Evolutionary conservation across 176 grass and related monocot genomes (phyloP).

Genomic region (Ananas comosus): DNA sequence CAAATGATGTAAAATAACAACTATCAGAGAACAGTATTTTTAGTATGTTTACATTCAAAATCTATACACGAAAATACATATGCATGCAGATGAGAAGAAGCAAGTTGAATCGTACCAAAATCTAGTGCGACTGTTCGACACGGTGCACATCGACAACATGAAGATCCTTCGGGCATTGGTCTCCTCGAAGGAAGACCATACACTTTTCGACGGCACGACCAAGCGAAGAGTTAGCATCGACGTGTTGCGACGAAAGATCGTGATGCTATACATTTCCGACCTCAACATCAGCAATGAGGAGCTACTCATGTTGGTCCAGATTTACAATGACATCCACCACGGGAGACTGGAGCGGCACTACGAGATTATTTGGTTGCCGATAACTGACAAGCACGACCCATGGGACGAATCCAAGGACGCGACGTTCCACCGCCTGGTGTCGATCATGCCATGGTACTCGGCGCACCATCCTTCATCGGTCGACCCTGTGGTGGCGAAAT

Average conservation of each 20-base stretch:
- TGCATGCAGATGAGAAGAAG: constrained; percentile 29
- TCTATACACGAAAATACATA: background rate
- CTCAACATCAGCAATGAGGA: constrained; percentile 32
- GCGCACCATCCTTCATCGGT: constrained; percentile 25
- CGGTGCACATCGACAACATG: constrained; percentile 37
- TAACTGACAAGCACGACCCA: constrained; percentile 22
- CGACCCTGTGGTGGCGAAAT: constrained; percentile 20
- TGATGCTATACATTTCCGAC: constrained; percentile 39
- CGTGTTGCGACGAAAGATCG: constrained; percentile 33
- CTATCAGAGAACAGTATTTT: background rate
- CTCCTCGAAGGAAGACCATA: constrained; percentile 31
- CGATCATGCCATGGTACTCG: constrained; percentile 37
- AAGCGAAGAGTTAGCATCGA: constrained; percentile 27
- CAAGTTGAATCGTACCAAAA: constrained; percentile 31
- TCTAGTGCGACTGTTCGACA: constrained; percentile 25
- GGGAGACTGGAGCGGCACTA: constrained; percentile 26
- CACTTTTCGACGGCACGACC: constrained; percentile 20
- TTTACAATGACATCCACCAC: constrained; percentile 26
- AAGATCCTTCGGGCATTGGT: constrained; percentile 33
- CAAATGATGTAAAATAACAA: too few species aligned
- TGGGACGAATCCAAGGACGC: constrained; percentile 21
- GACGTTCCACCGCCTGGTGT: constrained; percentile 20
- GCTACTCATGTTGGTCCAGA: constrained; percentile 33
- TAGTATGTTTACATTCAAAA: background rate
- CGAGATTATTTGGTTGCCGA: constrained; percentile 37